Conservation (phyloP, 73 alveolate species). For the Tetrahymena borealis region DNA sequence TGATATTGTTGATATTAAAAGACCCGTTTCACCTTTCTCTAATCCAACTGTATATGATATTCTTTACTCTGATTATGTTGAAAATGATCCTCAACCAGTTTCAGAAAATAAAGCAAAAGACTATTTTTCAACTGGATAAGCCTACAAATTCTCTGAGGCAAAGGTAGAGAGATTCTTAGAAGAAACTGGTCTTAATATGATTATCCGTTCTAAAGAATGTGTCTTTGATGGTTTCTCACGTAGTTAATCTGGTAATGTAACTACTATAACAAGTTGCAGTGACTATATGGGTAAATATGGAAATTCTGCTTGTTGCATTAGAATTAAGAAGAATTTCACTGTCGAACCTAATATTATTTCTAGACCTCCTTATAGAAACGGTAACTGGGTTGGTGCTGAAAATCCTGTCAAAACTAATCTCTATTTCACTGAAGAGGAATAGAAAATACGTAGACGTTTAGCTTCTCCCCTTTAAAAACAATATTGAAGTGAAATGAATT, state of each 20-base stretch:
- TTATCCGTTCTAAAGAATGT: conserved; percentile 74
- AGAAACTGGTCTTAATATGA: conserved; percentile 66
- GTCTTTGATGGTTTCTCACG: conserved; percentile 65
- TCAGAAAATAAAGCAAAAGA: conserved; percentile 55
- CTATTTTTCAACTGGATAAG: conserved; percentile 59
- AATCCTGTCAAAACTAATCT: neutral
- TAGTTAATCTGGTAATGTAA: neutral
- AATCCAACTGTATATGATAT: conserved; percentile 42
- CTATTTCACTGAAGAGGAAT: neutral
- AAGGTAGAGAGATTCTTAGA: conserved; percentile 74
- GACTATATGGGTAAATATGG: neutral
- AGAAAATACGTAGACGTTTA: neutral
- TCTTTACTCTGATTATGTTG: conserved; percentile 50
- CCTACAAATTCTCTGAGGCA: conserved; percentile 70
- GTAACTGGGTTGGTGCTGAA: neutral
- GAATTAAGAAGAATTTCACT: neutral
- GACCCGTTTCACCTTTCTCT: conserved; percentile 64
- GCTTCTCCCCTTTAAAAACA: neutral
- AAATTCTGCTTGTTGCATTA: neutral
- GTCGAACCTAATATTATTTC: neutral
- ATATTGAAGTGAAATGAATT: neutral
- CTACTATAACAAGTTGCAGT: neutral
- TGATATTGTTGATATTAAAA: conserved; percentile 63
- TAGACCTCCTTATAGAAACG: neutral
- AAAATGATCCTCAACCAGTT: conserved; percentile 65